Percentiles rank a stretch among this genome's conserved stretches.
These are phyloP conservation scores for Euryodendron excelsum DNA, from an alignment of 148 eudicot genomes.

Conservation along the genomic window DNA sequence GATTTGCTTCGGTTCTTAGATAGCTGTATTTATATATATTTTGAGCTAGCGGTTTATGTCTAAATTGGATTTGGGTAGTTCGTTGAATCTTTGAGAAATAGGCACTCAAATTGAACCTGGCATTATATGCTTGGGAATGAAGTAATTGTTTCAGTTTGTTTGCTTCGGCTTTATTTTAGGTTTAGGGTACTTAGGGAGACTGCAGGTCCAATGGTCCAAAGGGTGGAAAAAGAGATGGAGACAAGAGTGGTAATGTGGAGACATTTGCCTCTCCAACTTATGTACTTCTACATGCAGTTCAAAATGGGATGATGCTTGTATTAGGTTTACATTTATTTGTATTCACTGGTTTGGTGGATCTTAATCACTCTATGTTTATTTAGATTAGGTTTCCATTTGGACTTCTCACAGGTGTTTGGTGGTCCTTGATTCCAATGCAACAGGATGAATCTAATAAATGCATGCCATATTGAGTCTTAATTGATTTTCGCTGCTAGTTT, in stretches of 20 bases:
- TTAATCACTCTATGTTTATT: not conserved
- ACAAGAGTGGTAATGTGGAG: not conserved
- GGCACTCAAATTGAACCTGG: not conserved
- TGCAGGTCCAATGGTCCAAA: constrained; percentile 7
- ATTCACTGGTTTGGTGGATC: constrained; percentile 4
- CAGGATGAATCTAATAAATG: not conserved
- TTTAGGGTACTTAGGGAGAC: not conserved
- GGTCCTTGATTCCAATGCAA: not conserved
- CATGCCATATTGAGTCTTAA: not conserved
- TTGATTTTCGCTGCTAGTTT: not conserved
- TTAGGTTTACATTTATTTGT: not conserved
- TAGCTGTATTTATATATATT: not conserved
- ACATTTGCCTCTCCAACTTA: constrained; percentile 2
- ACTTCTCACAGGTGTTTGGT: not conserved
- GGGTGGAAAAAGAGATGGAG: not conserved
- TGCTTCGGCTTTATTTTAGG: not conserved
- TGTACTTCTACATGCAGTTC: not conserved
- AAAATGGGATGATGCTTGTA: not conserved
- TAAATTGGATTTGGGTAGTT: not conserved
- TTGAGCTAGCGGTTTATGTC: constrained; percentile 5
- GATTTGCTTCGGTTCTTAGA: not conserved
- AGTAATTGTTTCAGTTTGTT: not conserved
- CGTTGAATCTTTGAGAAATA: not conserved
- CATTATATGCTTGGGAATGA: not conserved
- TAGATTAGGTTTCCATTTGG: not conserved